Evolutionary conservation across 192 early-diverging fungal genomes (phyloP), one percentile per base, ranked within the genome.

Genomic region (Rhizophlyctis rosea): DNA sequence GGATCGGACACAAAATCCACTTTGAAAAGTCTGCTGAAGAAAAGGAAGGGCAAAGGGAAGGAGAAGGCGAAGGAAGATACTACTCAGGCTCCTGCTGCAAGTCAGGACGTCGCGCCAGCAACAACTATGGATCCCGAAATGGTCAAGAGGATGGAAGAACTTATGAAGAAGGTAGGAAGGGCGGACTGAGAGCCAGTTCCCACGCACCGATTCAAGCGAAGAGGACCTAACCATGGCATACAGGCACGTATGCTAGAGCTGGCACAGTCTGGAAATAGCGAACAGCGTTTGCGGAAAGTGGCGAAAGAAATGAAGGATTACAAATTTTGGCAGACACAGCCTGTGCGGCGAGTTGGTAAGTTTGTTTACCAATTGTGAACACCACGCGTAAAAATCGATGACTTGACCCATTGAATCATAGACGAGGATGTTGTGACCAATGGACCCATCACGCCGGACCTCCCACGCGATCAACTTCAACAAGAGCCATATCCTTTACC

Each of bases 261-360:
- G 9, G 9, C 39, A 9, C 9, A 13, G 9, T 47, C 39, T n/a
- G 9, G 28, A 23, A 32, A 31, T 21, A 60, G 57, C 35, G 74
- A 69, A 11, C 69, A 63, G 25, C 64, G 61, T 49, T 55, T 57
- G 4, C 54, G 62, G 4, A 63, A 58, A 27, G 32, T 29, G 18
- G 25, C 62, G 29, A 70, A 70, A 39, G 61, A 70, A 50, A 78
- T 74, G 61, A 49, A 67, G 21, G 76, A 83, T 28, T 90, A 95
- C 79, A 87, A 94, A 79, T 99, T 99, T 64, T 99, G 96, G 96
- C 86, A 76, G 66, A 99, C 96, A 13, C 96, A 99, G 71, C 96
- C 96, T 9, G 96, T 99, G 16, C 88, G 88, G 16, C 76, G 85
- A 55, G 80, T 86, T 62, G 86, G 90, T 77, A 77, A 62, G 68